phyloP scores from a whole-genome alignment of 2,329 filamentous ascomycete species.

The Phyllosticta capitalensis region DNA sequence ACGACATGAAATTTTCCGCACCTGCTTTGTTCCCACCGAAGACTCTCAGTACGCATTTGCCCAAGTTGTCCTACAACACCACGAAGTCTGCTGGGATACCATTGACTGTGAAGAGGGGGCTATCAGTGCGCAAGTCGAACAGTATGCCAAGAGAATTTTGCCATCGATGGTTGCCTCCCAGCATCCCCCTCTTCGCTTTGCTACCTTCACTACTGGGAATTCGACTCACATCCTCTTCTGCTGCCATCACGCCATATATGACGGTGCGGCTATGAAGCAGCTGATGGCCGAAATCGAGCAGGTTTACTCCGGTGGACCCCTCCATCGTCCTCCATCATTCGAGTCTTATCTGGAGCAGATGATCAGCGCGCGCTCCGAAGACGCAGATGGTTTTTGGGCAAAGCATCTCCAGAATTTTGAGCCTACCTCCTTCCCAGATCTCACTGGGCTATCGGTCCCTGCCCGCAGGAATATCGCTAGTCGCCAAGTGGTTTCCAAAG shows the following conservation, averaged over 20 bases:
- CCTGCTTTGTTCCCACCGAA: slow-evolving; percentile 61
- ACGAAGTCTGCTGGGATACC: slow-evolving; percentile 34
- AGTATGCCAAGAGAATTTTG: slow-evolving; percentile 37
- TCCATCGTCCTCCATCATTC: slow-evolving; percentile 48
- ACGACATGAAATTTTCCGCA: slow-evolving; percentile 69
- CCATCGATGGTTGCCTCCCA: slow-evolving; percentile 35
- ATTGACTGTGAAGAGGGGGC: slow-evolving; percentile 13
- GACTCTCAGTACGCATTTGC: slow-evolving; percentile 53
- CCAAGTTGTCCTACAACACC: slow-evolving; percentile 56
- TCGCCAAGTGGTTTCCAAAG: slow-evolving; percentile 19
- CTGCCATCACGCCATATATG: slow-evolving; percentile 78
- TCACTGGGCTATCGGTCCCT: slow-evolving; percentile 20
- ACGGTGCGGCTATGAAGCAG: slow-evolving; percentile 64
- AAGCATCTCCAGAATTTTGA: slow-evolving; percentile 44
- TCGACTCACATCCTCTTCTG: slow-evolving; percentile 36
- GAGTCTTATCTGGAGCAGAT: slow-evolving; percentile 55
- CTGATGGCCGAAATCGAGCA: slow-evolving; percentile 63
- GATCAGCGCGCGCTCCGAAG: slow-evolving; percentile 37
- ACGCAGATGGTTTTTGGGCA: slow-evolving; percentile 58
- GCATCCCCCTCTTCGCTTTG: slow-evolving; percentile 29
- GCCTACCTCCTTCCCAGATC: slow-evolving; percentile 32
- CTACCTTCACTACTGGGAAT: slow-evolving; percentile 15
- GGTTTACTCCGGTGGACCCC: slow-evolving; percentile 37
- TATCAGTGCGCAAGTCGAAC: slow-evolving; percentile 30
- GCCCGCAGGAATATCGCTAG: slow-evolving; percentile 13